phyloP scores from a whole-genome alignment of 768 basidiomycete genomes.

The Trametes cinnabarina region DNA sequence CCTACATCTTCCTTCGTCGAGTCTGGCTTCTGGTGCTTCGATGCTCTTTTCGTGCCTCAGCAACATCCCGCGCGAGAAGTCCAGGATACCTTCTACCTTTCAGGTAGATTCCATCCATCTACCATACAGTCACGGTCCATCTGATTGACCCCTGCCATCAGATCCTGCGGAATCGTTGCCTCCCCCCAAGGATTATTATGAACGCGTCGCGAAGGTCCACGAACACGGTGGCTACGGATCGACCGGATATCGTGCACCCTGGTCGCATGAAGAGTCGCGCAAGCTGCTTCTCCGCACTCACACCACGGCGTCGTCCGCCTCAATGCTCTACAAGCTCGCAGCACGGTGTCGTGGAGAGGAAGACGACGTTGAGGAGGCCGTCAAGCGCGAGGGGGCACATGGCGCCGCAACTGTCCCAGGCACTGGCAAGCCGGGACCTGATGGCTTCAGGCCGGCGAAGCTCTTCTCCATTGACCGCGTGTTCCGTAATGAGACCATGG shows the following conservation, averaged over 20 bases:
- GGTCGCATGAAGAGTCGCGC: conserved; percentile 87
- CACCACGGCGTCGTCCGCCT: conserved; percentile 91
- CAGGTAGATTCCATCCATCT: conserved; percentile 50
- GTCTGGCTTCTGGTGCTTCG: conserved; percentile 99
- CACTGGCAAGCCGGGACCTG: conserved; percentile 35
- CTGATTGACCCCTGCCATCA: conserved; percentile 28
- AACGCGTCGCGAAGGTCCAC: conserved; percentile 80
- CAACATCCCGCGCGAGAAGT: conserved; percentile 97
- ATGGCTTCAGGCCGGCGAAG: conserved; percentile 89
- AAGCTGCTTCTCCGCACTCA: conserved; percentile 95
- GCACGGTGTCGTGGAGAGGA: conserved; percentile 71
- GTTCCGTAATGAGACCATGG: conserved; percentile 98
- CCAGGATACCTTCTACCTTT: conserved; percentile 98
- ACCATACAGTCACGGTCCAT: background rate
- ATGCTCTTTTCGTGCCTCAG: conserved; percentile 96
- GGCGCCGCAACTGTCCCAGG: conserved; percentile 36
- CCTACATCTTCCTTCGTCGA: conserved; percentile 95
- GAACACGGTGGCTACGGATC: conserved; percentile 88
- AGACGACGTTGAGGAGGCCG: conserved; percentile 28
- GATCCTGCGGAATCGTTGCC: conserved; percentile 77
- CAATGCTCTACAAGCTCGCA: conserved; percentile 93
- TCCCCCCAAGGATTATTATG: conserved; percentile 82
- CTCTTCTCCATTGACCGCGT: conserved; percentile 97
- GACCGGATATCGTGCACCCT: conserved; percentile 95
- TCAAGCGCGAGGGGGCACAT: conserved; percentile 30